phyloP scores from a whole-genome alignment of 1,284 basidiomycete genomes.

The Trametes sp. region DNA sequence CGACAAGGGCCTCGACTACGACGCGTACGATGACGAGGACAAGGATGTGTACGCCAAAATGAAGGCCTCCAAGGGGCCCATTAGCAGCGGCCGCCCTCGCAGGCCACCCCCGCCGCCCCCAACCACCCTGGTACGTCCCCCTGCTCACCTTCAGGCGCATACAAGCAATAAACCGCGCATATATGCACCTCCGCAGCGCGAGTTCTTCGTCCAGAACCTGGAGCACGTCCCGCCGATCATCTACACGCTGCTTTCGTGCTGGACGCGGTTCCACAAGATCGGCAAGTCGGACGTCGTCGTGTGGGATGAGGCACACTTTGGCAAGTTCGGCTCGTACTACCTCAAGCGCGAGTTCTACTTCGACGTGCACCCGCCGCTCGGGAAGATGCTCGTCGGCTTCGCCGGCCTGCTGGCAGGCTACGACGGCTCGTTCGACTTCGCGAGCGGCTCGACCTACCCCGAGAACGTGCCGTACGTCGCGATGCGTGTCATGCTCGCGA shows the following conservation, averaged over 20 bases:
- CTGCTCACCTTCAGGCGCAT: slow-evolving; percentile 13
- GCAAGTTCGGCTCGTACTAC: slow-evolving; percentile 97
- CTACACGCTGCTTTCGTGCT: slow-evolving; percentile 93
- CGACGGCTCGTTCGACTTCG: slow-evolving; percentile 93
- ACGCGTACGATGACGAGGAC: slow-evolving; percentile 66
- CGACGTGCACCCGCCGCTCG: slow-evolving; percentile 97
- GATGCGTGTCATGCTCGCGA: slow-evolving; percentile 95
- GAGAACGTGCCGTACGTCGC: slow-evolving; percentile 89
- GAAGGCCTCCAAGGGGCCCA: slow-evolving; percentile 53
- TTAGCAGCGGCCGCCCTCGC: slow-evolving; percentile 67
- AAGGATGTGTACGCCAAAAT: slow-evolving; percentile 80
- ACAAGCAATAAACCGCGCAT: background rate
- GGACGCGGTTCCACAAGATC: slow-evolving; percentile 95
- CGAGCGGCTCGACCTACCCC: slow-evolving; percentile 90
- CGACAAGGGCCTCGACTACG: slow-evolving; percentile 43
- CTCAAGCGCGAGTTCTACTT: slow-evolving; percentile 97
- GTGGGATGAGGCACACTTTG: slow-evolving; percentile 99
- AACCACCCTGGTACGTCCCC: slow-evolving; percentile 67
- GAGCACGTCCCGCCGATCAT: slow-evolving; percentile 85
- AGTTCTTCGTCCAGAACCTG: slow-evolving; percentile 83
- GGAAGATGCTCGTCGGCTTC: slow-evolving; percentile 98
- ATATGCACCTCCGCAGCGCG: slow-evolving; percentile 56
- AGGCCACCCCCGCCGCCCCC: slow-evolving; percentile 71
- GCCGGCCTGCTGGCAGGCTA: slow-evolving; percentile 93
- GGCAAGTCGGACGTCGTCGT: slow-evolving; percentile 89